Evolutionary conservation across 805 yeast species (phyloP).

Genomic region (Nakazawaea wickerhamii): DNA sequence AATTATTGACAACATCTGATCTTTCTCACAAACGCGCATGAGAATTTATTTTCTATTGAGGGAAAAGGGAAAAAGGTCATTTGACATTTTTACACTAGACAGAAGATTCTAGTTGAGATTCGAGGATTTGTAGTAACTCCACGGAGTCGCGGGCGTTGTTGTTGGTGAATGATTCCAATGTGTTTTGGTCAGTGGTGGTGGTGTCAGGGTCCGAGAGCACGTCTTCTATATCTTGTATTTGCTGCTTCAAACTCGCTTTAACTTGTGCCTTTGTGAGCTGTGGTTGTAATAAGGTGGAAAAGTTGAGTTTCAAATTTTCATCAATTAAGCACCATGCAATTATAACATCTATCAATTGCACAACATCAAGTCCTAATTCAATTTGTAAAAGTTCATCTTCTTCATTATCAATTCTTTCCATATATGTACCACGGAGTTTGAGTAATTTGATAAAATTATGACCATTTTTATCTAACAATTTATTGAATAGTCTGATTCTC

Average conservation of each 20-base stretch:
- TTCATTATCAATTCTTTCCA: not conserved
- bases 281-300: not conserved
- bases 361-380: conserved; percentile 7
- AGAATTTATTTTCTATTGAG: not conserved
- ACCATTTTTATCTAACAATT: conserved; percentile 8
- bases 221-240: conserved; percentile 16
- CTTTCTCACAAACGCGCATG: not conserved
- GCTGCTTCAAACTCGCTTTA: not conserved
- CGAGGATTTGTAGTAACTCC: not conserved
- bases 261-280: not conserved
- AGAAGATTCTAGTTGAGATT: not conserved
- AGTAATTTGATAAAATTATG: conserved; percentile 1
- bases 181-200: too few relatives aligned
- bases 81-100: not conserved
- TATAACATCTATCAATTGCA: conserved; percentile 7
- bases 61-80: not conserved
- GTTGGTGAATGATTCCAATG: conserved; percentile 28
- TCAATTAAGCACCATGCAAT: conserved; percentile 12
- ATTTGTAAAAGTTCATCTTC: conserved; percentile 1
- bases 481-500: conserved; percentile 11
- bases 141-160: not conserved
- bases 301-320: not conserved
- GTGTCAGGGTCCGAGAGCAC: conserved; percentile 32
- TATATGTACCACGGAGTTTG: not conserved
- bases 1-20: not conserved